These are phyloP conservation scores for Metrosideros polymorpha DNA, from an alignment of 441 rosid species.

Conservation along the genomic window DNA sequence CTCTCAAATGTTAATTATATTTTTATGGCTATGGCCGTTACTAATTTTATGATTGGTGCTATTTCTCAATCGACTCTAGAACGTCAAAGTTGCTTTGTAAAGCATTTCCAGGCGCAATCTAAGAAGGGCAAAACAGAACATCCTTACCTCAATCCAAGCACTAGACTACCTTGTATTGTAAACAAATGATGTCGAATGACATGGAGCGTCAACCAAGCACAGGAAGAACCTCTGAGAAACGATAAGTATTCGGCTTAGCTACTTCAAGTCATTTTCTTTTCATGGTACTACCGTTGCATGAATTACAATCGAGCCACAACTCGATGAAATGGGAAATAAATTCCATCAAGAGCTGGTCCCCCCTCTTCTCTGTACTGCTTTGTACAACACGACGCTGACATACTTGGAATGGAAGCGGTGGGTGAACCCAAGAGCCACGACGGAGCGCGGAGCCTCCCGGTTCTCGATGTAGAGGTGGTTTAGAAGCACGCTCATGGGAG, in stretches of 20 bases:
- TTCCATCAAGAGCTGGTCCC: slow-evolving; percentile 30
- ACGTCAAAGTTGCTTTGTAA: not conserved
- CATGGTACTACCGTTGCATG: not conserved
- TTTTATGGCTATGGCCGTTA: not conserved
- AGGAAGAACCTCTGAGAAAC: not conserved
- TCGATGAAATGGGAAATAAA: not conserved
- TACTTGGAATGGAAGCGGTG: slow-evolving; percentile 80
- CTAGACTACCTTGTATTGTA: not conserved
- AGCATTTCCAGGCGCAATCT: not conserved
- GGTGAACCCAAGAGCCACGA: slow-evolving; percentile 86
- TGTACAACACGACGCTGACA: slow-evolving; percentile 90
- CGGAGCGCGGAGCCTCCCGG: slow-evolving; percentile 72
- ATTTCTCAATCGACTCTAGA: not conserved
- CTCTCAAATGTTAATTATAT: not conserved
- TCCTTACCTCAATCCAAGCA: not conserved
- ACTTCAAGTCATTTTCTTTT: not conserved
- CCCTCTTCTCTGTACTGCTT: slow-evolving; percentile 82
- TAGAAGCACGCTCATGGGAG: slow-evolving; percentile 55
- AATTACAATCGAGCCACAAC: not conserved
- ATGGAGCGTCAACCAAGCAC: not conserved
- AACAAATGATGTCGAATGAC: not conserved
- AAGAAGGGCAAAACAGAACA: not conserved
- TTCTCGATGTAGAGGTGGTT: slow-evolving; percentile 95
- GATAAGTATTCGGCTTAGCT: not conserved
- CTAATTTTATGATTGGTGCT: not conserved